These are phyloP conservation scores for Pythium phragmiticola DNA, from an alignment of 352 stramenopile genomes.

Conservation along the genomic window DNA sequence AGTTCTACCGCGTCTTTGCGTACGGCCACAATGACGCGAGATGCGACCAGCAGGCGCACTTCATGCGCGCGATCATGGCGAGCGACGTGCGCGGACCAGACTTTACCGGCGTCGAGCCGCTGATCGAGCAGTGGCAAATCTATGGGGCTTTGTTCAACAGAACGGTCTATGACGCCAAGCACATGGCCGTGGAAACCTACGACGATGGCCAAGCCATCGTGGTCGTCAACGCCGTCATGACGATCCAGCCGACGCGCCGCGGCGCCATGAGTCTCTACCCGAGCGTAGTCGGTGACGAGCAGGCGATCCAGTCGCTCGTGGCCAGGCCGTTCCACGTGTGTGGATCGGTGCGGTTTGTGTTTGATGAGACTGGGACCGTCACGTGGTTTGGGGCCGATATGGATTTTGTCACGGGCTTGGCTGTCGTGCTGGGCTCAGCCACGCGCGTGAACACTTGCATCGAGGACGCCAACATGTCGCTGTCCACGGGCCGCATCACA, in stretches of 20 bases:
- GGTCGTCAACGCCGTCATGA: neutral
- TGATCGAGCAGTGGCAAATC: constrained; percentile 35
- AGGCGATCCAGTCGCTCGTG: constrained; percentile 46
- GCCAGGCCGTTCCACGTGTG: constrained; percentile 31
- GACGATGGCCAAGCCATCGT: neutral
- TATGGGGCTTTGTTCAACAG: neutral
- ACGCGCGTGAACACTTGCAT: constrained; percentile 22
- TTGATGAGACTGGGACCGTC: neutral
- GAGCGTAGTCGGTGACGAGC: constrained; percentile 32
- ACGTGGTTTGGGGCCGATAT: constrained; percentile 58
- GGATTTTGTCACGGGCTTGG: constrained; percentile 46
- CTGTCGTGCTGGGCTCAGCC: constrained; percentile 33
- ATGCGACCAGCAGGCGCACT: constrained; percentile 32
- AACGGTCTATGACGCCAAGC: neutral
- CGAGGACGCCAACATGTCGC: neutral
- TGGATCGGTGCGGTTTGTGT: constrained; percentile 23
- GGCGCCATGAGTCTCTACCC: constrained; percentile 47
- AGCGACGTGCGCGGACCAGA: constrained; percentile 38
- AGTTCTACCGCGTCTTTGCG: constrained; percentile 39
- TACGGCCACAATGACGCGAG: constrained; percentile 33
- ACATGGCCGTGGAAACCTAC: neutral
- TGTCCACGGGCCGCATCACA: constrained; percentile 7
- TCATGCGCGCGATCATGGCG: constrained; percentile 56
- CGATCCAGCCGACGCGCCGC: constrained; percentile 25
- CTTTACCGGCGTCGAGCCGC: constrained; percentile 42